A percentile compares a stretch with the other conserved stretches of the same genome.
Conservation (phyloP, 129 eudicot species). For the sunflower (Helianthus annuus) region HanXRQr2.0-SUNRISE NC_035449.2:68847421-68847920, state of each 20-base stretch:
- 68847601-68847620: not conserved
- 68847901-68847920: conserved; percentile 45
- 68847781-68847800: conserved; percentile 68
- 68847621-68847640: not conserved
- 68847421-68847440: too few species aligned
- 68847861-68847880: conserved; percentile 26
- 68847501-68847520: too few species aligned
- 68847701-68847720: conserved; percentile 88
- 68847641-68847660: not conserved
- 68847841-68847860: conserved; percentile 56
- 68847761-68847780: conserved; percentile 86
- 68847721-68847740: conserved; percentile 73
- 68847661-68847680: not conserved
- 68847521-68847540: too few species aligned
- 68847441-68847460: not conserved
- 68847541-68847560: too few species aligned
- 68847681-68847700: not conserved
- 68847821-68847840: conserved; percentile 61
- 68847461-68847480: not conserved
- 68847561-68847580: not conserved
- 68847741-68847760: conserved; percentile 91
- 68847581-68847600: not conserved
- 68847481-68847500: not conserved
- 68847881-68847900: conserved; percentile 44
- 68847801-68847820: conserved; percentile 69